phyloP scores from a whole-genome alignment of 352 stramenopile genomes.

The Phytophthora gonapodyides region DNA sequence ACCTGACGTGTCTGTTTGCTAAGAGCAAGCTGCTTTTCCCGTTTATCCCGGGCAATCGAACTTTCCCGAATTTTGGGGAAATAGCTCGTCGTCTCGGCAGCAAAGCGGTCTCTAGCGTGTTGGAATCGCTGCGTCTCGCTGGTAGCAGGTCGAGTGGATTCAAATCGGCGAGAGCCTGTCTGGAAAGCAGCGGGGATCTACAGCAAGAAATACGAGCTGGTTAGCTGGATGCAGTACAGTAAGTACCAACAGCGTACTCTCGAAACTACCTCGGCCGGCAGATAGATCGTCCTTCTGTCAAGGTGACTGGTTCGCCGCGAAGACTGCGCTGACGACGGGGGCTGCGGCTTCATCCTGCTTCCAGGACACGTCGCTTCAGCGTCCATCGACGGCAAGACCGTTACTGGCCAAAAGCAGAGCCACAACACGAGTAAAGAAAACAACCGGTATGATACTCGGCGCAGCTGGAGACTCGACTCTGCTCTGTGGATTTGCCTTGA shows the following conservation, averaged over 20 bases:
- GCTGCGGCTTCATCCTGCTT: slow-evolving; percentile 23
- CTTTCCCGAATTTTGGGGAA: slow-evolving; percentile 62
- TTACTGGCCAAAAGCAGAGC: slow-evolving; percentile 5
- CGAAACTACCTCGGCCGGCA: slow-evolving; percentile 35
- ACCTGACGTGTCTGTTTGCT: slow-evolving; percentile 9
- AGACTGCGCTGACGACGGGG: slow-evolving; percentile 5
- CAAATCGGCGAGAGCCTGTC: slow-evolving; percentile 30
- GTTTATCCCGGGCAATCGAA: slow-evolving; percentile 40
- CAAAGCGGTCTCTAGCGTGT: slow-evolving; percentile 36
- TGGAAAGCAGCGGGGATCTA: slow-evolving; percentile 41
- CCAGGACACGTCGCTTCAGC: slow-evolving; percentile 17
- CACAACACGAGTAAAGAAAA: too few relatives aligned
- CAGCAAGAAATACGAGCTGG: neutral
- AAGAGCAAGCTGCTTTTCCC: slow-evolving; percentile 38
- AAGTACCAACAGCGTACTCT: neutral
- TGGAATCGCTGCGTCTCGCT: slow-evolving; percentile 39
- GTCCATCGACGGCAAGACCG: neutral
- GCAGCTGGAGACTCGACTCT: too few relatives aligned
- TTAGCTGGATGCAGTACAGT: neutral
- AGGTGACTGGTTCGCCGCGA: slow-evolving; percentile 12
- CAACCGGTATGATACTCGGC: too few relatives aligned
- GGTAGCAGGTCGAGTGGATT: slow-evolving; percentile 40
- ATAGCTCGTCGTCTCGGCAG: slow-evolving; percentile 45
- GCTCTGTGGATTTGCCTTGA: too few relatives aligned
- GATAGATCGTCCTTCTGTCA: slow-evolving; percentile 44